Evolutionary conservation across 1,284 basidiomycete species (phyloP).

Genomic region (Moesziomyces sp.): DNA sequence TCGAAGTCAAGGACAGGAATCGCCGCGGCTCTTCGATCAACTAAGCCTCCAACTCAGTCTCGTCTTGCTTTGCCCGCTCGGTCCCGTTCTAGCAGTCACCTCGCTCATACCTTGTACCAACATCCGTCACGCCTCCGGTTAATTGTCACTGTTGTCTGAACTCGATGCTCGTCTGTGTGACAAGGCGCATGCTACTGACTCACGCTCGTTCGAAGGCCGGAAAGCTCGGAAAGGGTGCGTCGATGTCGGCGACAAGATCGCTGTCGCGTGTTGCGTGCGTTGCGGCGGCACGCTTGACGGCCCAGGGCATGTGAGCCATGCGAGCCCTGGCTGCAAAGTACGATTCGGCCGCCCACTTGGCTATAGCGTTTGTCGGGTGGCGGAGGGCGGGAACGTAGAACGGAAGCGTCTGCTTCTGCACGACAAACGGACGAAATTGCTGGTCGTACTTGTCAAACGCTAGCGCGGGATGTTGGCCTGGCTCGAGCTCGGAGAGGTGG

Average conservation of each 20-base stretch:
- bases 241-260: conserved; percentile 11
- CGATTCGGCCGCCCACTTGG: conserved; percentile 12
- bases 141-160: not conserved
- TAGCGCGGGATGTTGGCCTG: conserved; percentile 7
- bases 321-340: conserved; percentile 9
- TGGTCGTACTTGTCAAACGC: conserved; percentile 40
- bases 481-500: conserved; percentile 29
- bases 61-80: too few relatives aligned
- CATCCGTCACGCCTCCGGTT: not conserved
- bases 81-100: not conserved
- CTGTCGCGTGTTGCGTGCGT: not conserved
- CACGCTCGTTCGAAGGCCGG: conserved; percentile 9
- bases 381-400: conserved; percentile 29
- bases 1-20: conserved; percentile 38
- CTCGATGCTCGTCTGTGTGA: not conserved
- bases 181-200: not conserved
- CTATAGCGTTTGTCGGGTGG: conserved; percentile 12
- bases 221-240: conserved; percentile 20
- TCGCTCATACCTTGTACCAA: not conserved
- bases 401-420: conserved; percentile 36
- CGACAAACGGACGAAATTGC: conserved; percentile 35
- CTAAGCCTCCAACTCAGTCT: conserved; percentile 1
- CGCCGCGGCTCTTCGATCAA: conserved; percentile 42
- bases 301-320: conserved; percentile 4
- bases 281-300: conserved; percentile 6